Evolutionary conservation across 768 basidiomycete genomes (phyloP).

Genomic region (Naganishia kalamii): DNA sequence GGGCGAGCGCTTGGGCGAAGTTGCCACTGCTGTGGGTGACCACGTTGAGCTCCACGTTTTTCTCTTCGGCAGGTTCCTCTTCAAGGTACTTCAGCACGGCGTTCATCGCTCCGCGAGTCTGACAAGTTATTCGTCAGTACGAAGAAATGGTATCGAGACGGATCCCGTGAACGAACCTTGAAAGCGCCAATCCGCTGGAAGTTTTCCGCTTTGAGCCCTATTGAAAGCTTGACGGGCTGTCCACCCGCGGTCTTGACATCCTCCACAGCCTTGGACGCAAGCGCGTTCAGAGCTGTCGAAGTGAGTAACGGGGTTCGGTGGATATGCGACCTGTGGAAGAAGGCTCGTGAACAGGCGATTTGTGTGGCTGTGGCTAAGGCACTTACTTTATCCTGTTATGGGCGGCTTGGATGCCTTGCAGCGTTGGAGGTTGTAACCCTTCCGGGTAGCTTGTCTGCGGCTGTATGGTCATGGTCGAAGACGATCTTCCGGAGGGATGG

Average conservation of each 20-base stretch:
- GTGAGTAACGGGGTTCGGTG: constrained; percentile 16
- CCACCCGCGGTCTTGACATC: neutral
- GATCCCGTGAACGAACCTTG: neutral
- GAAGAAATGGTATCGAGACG: no score
- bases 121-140: no score
- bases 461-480: neutral
- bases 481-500: no score
- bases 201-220: constrained; percentile 19
- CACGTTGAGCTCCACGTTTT: neutral
- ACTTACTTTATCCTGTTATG: constrained; percentile 13
- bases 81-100: constrained; percentile 18
- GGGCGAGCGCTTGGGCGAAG: constrained; percentile 19
- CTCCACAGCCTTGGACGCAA: constrained; percentile 5
- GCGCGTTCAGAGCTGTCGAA: constrained; percentile 2
- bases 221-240: neutral
- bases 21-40: constrained; percentile 18
- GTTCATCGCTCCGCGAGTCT: constrained; percentile 14
- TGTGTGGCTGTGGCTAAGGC: no score
- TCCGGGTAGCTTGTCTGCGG: neutral
- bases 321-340: neutral
- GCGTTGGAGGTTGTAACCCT: neutral
- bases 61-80: neutral
- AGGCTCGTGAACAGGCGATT: no score
- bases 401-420: neutral
- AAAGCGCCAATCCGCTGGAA: constrained; percentile 11